A percentile compares a stretch with the other conserved stretches of the same genome.
phyloP scores from a whole-genome alignment of 1,284 basidiomycete genomes.

The Lentinus polychrous region DNA sequence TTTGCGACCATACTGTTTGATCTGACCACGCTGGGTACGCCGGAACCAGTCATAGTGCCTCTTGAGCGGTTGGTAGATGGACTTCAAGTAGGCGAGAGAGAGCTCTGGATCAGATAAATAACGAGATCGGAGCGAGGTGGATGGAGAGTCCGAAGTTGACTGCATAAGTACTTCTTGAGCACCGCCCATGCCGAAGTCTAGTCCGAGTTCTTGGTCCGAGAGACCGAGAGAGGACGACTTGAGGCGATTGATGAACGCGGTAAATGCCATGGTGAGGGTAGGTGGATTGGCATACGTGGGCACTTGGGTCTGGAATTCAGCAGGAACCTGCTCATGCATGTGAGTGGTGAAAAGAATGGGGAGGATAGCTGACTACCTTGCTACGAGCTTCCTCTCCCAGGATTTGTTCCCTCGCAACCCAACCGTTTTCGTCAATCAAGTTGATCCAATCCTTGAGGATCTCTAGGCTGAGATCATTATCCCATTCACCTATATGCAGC shows the following conservation, averaged over 20 bases:
- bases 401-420: slow-evolving; percentile 94
- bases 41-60: slow-evolving; percentile 96
- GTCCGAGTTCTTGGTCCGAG: slow-evolving; percentile 54
- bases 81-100: slow-evolving; percentile 63
- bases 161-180: slow-evolving; percentile 40
- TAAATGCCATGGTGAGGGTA: slow-evolving; percentile 86
- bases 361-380: slow-evolving; percentile 42
- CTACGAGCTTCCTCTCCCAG: slow-evolving; percentile 92
- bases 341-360: slow-evolving; percentile 7
- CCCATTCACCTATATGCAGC: slow-evolving; percentile 85
- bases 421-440: slow-evolving; percentile 88
- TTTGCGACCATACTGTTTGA: slow-evolving; percentile 80
- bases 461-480: slow-evolving; percentile 85
- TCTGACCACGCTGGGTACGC: slow-evolving; percentile 86
- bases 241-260: slow-evolving; percentile 78
- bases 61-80: slow-evolving; percentile 79
- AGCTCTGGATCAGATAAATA: slow-evolving; percentile 54
- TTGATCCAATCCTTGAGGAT: slow-evolving; percentile 87
- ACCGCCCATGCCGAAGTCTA: slow-evolving; percentile 45
- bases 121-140: slow-evolving; percentile 28
- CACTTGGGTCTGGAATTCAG: slow-evolving; percentile 87
- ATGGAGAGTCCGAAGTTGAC: not conserved
- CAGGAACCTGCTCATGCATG: slow-evolving; percentile 56
- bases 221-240: slow-evolving; percentile 38
- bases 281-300: slow-evolving; percentile 93